These are phyloP conservation scores for Microdochium bolleyi DNA, from an alignment of 2,329 filamentous ascomycete genomes.

Conservation along the genomic window DNA sequence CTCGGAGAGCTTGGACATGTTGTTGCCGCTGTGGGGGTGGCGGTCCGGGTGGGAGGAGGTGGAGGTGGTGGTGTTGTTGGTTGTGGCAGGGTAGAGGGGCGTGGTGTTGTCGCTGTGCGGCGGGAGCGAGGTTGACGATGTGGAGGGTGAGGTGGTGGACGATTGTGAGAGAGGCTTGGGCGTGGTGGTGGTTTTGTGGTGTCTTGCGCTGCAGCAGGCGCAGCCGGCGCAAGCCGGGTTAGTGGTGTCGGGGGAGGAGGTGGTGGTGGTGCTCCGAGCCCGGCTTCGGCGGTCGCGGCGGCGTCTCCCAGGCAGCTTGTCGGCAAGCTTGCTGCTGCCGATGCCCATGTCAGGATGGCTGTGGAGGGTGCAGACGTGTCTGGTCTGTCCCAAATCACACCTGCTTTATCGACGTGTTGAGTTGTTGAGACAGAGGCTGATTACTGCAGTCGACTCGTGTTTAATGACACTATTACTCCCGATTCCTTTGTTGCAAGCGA, in stretches of 20 bases:
- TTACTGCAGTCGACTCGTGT: too few relatives aligned
- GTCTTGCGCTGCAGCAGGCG: not conserved
- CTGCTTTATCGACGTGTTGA: too few relatives aligned
- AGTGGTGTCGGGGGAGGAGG: too few relatives aligned
- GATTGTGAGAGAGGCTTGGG: not conserved
- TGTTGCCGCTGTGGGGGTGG: conserved; percentile 4
- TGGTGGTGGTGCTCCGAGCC: not conserved
- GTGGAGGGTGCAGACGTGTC: not conserved
- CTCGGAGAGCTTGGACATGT: conserved; percentile 67
- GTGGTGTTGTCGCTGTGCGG: not conserved
- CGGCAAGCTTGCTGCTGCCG: not conserved
- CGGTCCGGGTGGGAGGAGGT: conserved; percentile 4
- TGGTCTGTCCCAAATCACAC: too few relatives aligned
- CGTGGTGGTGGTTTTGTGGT: not conserved
- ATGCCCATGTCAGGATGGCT: not conserved
- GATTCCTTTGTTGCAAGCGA: too few relatives aligned
- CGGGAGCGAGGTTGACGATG: not conserved
- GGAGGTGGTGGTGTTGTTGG: conserved; percentile 8
- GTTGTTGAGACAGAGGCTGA: too few relatives aligned
- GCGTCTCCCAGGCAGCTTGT: not conserved
- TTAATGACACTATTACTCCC: too few relatives aligned
- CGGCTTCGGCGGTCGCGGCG: not conserved
- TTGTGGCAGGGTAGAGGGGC: conserved; percentile 4
- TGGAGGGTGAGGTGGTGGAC: not conserved
- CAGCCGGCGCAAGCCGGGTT: not conserved